A percentile compares a stretch with the other conserved stretches of the same genome.
These are phyloP conservation scores for Neophaeococcomyces mojaviensis DNA, from an alignment of 2,329 filamentous ascomycete genomes.

Conservation along the genomic window DNA sequence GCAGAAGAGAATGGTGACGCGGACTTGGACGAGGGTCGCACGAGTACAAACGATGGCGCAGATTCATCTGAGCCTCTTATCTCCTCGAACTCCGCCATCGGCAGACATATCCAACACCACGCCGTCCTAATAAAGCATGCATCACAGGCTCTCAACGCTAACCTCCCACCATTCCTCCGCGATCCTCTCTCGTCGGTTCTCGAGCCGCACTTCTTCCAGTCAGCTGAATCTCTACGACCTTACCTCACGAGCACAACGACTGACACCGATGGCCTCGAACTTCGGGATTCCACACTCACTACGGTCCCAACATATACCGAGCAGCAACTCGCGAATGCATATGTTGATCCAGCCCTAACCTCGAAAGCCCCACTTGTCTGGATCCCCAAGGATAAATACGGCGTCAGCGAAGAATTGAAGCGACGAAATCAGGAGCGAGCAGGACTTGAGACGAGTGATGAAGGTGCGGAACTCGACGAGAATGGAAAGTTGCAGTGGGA, in stretches of 20 bases:
- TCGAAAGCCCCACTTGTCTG: conserved; percentile 61
- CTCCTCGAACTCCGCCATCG: conserved; percentile 12
- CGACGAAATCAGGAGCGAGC: conserved; percentile 67
- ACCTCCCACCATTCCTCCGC: conserved; percentile 46
- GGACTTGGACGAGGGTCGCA: conserved; percentile 27
- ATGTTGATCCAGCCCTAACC: conserved; percentile 63
- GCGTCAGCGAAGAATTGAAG: conserved; percentile 69
- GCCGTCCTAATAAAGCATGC: background rate
- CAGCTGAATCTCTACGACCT: conserved; percentile 16
- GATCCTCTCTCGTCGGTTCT: conserved; percentile 67
- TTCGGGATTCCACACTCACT: conserved; percentile 23
- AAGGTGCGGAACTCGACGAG: conserved; percentile 61
- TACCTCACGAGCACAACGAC: conserved; percentile 14
- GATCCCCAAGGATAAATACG: conserved; percentile 69
- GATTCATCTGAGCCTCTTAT: conserved; percentile 24
- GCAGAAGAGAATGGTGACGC: conserved; percentile 42
- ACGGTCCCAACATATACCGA: conserved; percentile 66
- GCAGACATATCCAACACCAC: background rate
- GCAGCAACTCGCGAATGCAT: conserved; percentile 58
- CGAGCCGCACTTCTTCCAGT: conserved; percentile 19
- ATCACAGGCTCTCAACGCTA: conserved; percentile 10
- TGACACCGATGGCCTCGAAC: conserved; percentile 45
- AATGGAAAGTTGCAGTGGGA: conserved; percentile 60
- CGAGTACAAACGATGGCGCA: conserved; percentile 7
- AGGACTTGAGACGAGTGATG: conserved; percentile 67